These are phyloP conservation scores for Rhodomyrtus psidioides DNA, from an alignment of 441 rosid species.

Conservation along the genomic window DNA sequence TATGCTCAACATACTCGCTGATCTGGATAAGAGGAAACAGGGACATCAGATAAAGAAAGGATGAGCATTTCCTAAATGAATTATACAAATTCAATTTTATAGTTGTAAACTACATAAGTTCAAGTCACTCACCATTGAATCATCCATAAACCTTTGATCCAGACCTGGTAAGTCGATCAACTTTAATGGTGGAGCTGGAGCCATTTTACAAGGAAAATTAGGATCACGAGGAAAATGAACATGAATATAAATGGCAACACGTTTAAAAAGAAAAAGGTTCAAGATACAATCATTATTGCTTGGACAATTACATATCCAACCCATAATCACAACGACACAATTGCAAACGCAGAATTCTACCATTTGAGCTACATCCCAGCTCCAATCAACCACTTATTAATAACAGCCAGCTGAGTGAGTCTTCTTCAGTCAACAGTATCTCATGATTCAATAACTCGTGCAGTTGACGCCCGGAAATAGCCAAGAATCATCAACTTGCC, in stretches of 20 bases:
- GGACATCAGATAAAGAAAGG: neutral
- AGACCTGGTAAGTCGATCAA: slow-evolving; percentile 88
- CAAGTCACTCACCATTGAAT: slow-evolving; percentile 52
- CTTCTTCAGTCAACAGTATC: neutral
- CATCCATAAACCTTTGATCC: slow-evolving; percentile 89
- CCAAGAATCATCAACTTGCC: neutral
- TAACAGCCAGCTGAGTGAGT: neutral
- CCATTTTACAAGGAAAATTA: neutral
- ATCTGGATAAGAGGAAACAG: neutral
- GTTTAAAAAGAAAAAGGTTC: neutral
- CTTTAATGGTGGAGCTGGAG: slow-evolving; percentile 86
- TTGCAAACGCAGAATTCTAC: neutral
- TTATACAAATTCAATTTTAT: neutral
- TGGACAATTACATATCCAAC: neutral
- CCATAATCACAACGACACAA: neutral
- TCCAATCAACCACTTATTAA: neutral
- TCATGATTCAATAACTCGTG: neutral
- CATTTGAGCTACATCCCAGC: neutral
- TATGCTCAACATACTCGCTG: neutral
- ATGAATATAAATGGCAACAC: neutral
- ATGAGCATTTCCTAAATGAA: neutral
- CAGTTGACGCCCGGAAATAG: neutral
- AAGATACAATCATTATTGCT: neutral
- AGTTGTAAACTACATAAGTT: neutral
- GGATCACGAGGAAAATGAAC: neutral